phyloP scores from a whole-genome alignment of 139 green algal species.

The Trebouxia sp. region DNA sequence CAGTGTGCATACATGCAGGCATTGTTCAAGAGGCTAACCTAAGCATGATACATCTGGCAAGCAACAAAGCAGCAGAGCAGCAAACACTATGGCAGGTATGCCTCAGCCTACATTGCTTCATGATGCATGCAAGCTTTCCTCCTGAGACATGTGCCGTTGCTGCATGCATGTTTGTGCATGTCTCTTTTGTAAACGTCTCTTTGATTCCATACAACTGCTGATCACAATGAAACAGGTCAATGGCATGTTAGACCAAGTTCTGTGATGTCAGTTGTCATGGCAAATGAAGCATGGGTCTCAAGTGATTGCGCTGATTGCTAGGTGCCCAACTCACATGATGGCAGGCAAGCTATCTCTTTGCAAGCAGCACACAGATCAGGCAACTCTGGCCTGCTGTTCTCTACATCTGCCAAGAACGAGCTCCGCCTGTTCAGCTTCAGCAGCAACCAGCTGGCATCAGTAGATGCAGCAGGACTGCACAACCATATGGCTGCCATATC shows the following conservation, averaged over 20 bases:
- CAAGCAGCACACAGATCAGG: not conserved
- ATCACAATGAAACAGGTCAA: too few species aligned
- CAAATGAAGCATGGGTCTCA: too few species aligned
- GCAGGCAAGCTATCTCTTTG: not conserved
- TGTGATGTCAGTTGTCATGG: too few species aligned
- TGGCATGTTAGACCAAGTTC: too few species aligned
- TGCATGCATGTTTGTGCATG: not conserved
- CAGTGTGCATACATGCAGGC: not conserved
- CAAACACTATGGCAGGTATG: slow-evolving; percentile 6
- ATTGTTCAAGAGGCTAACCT: slow-evolving; percentile 7
- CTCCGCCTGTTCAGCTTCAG: slow-evolving; percentile 25
- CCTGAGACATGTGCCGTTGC: not conserved
- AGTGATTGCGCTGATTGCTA: not conserved
- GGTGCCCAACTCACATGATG: slow-evolving; percentile 18
- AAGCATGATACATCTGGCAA: not conserved
- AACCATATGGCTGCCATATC: slow-evolving; percentile 46
- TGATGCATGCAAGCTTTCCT: too few species aligned
- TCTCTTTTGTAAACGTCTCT: too few species aligned
- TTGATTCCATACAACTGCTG: too few species aligned
- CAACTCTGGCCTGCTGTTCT: not conserved
- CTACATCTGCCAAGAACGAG: slow-evolving; percentile 13
- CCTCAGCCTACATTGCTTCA: too few species aligned
- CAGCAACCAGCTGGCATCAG: not conserved
- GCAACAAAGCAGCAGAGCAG: slow-evolving; percentile 13
- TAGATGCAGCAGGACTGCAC: not conserved